A percentile compares a stretch with the other conserved stretches of the same genome.
phyloP scores from a whole-genome alignment of 2,329 filamentous ascomycete species.

The Byssochlamys sp. region DNA sequence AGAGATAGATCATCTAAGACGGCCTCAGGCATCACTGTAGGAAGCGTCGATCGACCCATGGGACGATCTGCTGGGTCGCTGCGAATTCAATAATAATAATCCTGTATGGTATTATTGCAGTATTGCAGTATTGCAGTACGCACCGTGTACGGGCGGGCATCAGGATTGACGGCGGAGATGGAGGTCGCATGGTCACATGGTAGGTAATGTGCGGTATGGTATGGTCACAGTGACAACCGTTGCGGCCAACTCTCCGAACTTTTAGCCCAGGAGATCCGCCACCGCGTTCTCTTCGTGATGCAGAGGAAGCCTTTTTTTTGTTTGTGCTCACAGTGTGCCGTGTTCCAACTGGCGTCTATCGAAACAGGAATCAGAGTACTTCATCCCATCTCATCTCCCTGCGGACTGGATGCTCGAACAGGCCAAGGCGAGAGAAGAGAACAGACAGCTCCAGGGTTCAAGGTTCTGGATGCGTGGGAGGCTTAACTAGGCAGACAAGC shows the following conservation, averaged over 20 bases:
- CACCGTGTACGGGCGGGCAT: neutral
- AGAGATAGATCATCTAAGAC: neutral
- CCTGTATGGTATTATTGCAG: neutral
- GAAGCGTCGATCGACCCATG: neutral
- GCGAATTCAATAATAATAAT: neutral
- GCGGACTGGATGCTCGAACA: neutral
- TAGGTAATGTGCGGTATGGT: neutral
- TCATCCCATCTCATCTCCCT: neutral
- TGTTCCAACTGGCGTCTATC: too few species aligned
- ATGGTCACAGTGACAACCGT: neutral
- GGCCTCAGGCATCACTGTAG: neutral
- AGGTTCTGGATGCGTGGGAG: neutral
- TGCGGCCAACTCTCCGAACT: neutral
- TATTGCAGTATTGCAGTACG: neutral
- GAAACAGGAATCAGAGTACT: neutral
- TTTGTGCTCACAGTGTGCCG: neutral
- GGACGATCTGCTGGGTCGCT: neutral
- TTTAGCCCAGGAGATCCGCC: neutral
- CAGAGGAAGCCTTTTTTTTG: neutral
- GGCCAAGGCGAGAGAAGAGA: neutral
- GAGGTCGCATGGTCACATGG: neutral
- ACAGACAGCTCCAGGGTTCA: neutral
- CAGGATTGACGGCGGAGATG: neutral
- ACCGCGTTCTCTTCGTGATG: neutral
- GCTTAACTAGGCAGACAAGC: conserved; percentile 4